These are phyloP conservation scores for Talaromyces atroroseus DNA, from an alignment of 2,329 filamentous ascomycete genomes.

Conservation along the genomic window DNA sequence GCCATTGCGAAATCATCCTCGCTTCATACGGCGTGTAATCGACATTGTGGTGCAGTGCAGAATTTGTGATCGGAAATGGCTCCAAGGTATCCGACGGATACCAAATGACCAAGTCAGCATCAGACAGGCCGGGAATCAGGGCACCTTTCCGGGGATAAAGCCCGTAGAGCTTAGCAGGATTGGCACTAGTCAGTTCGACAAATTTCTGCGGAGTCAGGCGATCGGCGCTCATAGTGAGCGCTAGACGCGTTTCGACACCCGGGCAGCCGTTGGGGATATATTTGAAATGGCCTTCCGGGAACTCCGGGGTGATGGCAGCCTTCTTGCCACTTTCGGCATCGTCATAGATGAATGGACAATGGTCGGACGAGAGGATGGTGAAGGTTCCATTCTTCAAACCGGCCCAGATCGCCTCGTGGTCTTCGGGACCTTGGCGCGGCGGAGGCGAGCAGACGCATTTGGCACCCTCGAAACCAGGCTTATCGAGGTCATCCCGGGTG, in stretches of 20 bases:
- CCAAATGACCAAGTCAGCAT: conserved; percentile 43
- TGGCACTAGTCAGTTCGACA: conserved; percentile 40
- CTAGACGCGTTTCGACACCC: conserved; percentile 54
- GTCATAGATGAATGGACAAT: conserved; percentile 44
- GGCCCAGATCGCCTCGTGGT: conserved; percentile 49
- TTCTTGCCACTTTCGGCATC: conserved; percentile 47
- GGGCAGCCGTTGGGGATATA: conserved; percentile 56
- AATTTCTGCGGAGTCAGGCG: conserved; percentile 35
- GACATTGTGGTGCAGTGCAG: conserved; percentile 30
- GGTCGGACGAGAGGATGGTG: conserved; percentile 49
- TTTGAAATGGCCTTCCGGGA: conserved; percentile 46
- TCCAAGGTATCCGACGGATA: conserved; percentile 24
- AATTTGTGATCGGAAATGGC: conserved; percentile 29
- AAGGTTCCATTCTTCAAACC: conserved; percentile 52
- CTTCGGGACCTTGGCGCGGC: conserved; percentile 39
- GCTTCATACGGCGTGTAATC: conserved; percentile 36
- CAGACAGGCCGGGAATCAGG: conserved; percentile 36
- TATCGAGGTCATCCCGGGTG: conserved; percentile 42
- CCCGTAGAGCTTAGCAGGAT: conserved; percentile 43
- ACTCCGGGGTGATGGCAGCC: conserved; percentile 41
- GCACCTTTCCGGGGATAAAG: conserved; percentile 36
- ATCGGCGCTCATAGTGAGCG: conserved; percentile 33
- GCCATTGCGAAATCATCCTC: conserved; percentile 28
- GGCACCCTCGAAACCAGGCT: conserved; percentile 41
- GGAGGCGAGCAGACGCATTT: conserved; percentile 53